phyloP scores from a whole-genome alignment of 768 basidiomycete species.

The Lentinus tigrinus region DNA sequence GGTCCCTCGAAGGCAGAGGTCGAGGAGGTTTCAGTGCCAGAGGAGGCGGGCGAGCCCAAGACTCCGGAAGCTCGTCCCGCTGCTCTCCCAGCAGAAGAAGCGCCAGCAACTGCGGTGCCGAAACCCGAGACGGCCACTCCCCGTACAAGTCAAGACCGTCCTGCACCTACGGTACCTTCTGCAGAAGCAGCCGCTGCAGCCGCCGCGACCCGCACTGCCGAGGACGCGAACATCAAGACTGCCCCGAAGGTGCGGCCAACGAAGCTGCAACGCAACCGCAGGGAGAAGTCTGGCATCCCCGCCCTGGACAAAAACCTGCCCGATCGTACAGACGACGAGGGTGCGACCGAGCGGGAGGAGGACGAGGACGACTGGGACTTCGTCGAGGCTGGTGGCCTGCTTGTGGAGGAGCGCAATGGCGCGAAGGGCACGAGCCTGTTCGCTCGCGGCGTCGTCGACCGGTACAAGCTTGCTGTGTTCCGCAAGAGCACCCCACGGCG shows the following conservation, averaged over 20 bases:
- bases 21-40: constrained; percentile 22
- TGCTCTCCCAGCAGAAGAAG: constrained; percentile 28
- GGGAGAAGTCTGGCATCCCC: constrained; percentile 81
- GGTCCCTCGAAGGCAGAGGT: constrained; percentile 1
- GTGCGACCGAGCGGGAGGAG: constrained; percentile 47
- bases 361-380: constrained; percentile 93
- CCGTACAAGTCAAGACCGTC: constrained; percentile 19
- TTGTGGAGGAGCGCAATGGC: constrained; percentile 80
- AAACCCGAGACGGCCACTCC: constrained; percentile 7
- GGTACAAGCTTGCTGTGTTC: constrained; percentile 83
- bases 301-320: constrained; percentile 75
- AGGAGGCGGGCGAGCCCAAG: constrained; percentile 55
- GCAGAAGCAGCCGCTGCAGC: constrained; percentile 10
- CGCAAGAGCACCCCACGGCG: constrained; percentile 71
- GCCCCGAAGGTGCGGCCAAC: constrained; percentile 14
- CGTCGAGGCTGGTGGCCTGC: constrained; percentile 65
- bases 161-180: constrained; percentile 12
- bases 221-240: constrained; percentile 18
- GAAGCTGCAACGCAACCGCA: constrained; percentile 41
- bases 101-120: constrained; percentile 5
- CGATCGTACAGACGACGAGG: constrained; percentile 47
- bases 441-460: constrained; percentile 88
- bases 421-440: constrained; percentile 79
- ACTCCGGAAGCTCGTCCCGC: constrained; percentile 68
- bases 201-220: constrained; percentile 18